These are phyloP conservation scores for Peniophora sp. DNA, from an alignment of 1,284 basidiomycete species.

Conservation along the genomic window DNA sequence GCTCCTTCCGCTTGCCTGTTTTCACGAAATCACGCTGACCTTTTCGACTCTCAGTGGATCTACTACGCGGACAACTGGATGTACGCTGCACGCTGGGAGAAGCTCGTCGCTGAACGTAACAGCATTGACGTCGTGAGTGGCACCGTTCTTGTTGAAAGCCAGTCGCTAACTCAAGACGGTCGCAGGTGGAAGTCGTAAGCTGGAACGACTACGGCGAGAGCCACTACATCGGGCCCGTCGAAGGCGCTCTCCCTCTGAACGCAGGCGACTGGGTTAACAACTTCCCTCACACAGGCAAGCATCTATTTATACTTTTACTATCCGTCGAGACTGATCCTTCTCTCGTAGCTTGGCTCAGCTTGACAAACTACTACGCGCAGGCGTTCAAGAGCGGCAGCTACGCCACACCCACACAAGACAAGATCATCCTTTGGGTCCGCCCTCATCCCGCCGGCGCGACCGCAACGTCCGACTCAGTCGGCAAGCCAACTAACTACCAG, in stretches of 20 bases:
- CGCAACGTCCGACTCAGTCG: constrained; percentile 27
- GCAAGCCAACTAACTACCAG: constrained; percentile 34
- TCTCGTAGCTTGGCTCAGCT: constrained; percentile 28
- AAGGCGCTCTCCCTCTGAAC: constrained; percentile 38
- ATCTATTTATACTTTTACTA: not conserved
- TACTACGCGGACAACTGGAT: constrained; percentile 53
- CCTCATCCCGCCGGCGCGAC: constrained; percentile 42
- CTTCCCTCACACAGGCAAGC: constrained; percentile 45
- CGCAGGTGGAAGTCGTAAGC: constrained; percentile 39
- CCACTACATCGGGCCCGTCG: constrained; percentile 46
- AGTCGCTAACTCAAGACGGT: no score
- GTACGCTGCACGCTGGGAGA: constrained; percentile 49
- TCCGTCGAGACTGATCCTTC: no score
- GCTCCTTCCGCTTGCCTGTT: not conserved
- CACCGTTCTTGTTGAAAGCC: no score
- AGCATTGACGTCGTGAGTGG: constrained; percentile 32
- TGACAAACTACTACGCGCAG: constrained; percentile 44
- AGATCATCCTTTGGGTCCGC: constrained; percentile 50
- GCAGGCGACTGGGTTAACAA: constrained; percentile 59
- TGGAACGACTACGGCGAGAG: constrained; percentile 59
- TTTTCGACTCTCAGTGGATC: constrained; percentile 25
- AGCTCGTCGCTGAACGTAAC: constrained; percentile 39
- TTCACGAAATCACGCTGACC: constrained; percentile 9
- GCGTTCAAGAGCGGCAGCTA: constrained; percentile 54
- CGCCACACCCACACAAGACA: constrained; percentile 44